Conservation (phyloP, 306 rosid species). For the Begonia fuchsioides region DNA sequence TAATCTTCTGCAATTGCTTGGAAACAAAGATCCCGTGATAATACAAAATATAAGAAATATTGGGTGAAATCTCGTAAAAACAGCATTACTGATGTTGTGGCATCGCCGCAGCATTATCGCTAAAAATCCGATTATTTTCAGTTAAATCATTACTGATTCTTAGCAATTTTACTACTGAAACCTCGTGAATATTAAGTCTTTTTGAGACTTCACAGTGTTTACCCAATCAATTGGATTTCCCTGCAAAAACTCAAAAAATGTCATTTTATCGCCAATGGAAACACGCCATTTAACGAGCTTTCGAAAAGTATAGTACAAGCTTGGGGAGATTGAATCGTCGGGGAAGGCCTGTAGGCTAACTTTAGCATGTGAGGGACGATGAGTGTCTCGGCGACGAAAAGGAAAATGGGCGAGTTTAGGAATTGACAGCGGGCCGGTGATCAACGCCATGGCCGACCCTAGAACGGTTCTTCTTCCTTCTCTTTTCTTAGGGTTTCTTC, state of each 20-base stretch:
- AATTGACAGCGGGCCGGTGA: neutral
- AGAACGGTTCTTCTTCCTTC: neutral
- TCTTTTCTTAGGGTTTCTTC: no score
- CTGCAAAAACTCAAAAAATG: conserved; percentile 14
- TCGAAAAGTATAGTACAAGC: neutral
- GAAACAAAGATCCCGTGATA: no score
- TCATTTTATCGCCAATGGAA: neutral
- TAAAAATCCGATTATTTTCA: no score
- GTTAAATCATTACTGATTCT: no score
- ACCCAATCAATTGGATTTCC: conserved; percentile 92
- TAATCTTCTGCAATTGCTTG: no score
- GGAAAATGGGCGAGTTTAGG: neutral
- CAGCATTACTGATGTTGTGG: no score
- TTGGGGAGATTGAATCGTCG: neutral
- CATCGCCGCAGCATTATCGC: no score
- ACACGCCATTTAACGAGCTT: neutral
- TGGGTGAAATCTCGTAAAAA: no score
- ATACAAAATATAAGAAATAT: no score
- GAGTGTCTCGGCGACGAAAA: neutral
- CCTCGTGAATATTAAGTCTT: no score
- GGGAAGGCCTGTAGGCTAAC: neutral
- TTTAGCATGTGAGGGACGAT: neutral
- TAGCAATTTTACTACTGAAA: no score
- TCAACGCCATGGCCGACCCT: neutral
- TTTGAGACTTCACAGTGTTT: no score